Evolutionary conservation across 768 basidiomycete genomes (phyloP).

Genomic region (Suillus tomentosus): DNA sequence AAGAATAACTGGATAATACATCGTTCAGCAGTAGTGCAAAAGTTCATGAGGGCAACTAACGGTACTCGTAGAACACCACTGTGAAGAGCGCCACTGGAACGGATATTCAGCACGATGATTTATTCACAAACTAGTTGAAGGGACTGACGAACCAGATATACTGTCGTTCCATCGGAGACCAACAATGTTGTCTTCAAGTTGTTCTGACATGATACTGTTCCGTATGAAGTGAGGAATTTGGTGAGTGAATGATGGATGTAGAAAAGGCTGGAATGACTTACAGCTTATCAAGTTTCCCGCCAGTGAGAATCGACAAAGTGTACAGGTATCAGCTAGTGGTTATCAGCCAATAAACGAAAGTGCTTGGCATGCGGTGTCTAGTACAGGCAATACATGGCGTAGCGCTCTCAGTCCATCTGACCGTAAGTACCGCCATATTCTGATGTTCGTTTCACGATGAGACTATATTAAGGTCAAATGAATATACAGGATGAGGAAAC

Average conservation of each 20-base stretch:
- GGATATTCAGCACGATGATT: not conserved
- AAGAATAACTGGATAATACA: not conserved
- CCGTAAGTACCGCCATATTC: not conserved
- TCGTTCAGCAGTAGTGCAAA: not conserved
- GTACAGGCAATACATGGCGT: not conserved
- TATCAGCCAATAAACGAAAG: no score
- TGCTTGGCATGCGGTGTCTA: no score
- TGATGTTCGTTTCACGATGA: not conserved
- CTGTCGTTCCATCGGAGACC: not conserved
- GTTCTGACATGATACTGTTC: not conserved
- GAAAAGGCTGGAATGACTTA: not conserved
- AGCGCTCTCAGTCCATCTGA: not conserved
- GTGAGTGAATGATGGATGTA: not conserved
- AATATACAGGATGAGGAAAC: not conserved
- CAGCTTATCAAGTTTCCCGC: no score
- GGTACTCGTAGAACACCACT: conserved; percentile 1
- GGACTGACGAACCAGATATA: not conserved
- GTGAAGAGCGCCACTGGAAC: not conserved
- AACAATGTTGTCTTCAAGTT: not conserved
- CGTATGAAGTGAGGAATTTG: not conserved
- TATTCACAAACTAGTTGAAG: not conserved
- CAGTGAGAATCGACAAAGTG: no score
- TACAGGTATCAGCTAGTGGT: no score
- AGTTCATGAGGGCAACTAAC: not conserved
- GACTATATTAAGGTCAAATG: not conserved